These are phyloP conservation scores for Strombidium stylifer DNA, from an alignment of 73 alveolate genomes.

Conservation along the genomic window DNA sequence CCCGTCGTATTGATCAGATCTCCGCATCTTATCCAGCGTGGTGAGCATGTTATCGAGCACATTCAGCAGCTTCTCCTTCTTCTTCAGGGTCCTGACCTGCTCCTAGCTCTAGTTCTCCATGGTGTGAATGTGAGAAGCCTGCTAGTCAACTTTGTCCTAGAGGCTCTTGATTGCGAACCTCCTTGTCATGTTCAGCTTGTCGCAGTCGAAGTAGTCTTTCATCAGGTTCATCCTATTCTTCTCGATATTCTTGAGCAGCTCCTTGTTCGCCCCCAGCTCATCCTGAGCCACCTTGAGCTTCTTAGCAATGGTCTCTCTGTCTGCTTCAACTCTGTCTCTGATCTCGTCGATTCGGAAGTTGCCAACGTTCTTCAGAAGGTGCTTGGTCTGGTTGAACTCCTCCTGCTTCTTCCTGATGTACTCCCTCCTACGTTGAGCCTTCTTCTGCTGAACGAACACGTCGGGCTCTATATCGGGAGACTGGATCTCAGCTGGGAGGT, in stretches of 20 bases:
- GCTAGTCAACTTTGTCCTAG: constrained; percentile 26
- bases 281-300: constrained; percentile 13
- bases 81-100: too few species aligned
- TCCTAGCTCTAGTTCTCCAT: too few species aligned
- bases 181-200: neutral
- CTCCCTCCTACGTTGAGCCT: constrained; percentile 17
- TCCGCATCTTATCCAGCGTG: too few species aligned
- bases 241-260: constrained; percentile 20
- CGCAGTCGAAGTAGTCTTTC: constrained; percentile 4
- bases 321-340: neutral
- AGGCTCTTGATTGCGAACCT: constrained; percentile 3
- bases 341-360: neutral
- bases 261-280: constrained; percentile 1
- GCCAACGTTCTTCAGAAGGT: neutral
- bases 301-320: neutral
- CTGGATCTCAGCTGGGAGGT: too few species aligned
- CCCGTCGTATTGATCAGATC: too few species aligned
- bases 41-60: too few species aligned
- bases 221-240: constrained; percentile 23
- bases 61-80: too few species aligned
- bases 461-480: too few species aligned
- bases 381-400: constrained; percentile 4
- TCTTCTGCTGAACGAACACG: constrained; percentile 8
- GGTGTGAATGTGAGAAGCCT: too few species aligned
- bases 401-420: neutral